phyloP scores from a whole-genome alignment of 306 rosid species.

The Carpinus fangiana region DNA sequence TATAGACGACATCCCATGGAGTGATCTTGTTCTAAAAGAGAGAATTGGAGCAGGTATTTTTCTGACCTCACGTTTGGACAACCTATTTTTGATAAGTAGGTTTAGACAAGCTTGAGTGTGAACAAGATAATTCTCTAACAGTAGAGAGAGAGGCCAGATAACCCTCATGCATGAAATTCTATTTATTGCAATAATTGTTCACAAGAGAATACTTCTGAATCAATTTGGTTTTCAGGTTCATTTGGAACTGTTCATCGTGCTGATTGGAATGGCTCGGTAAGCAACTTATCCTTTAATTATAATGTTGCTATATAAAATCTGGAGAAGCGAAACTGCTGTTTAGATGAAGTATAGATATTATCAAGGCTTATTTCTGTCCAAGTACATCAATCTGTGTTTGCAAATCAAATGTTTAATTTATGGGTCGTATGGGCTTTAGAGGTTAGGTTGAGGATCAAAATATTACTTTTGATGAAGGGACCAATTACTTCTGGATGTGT shows the following conservation, averaged over 20 bases:
- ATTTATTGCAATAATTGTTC: slow-evolving; percentile 17
- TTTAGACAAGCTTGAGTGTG: neutral
- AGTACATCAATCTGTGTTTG: slow-evolving; percentile 2
- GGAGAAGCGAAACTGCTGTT: neutral
- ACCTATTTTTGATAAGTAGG: neutral
- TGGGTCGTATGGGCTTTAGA: neutral
- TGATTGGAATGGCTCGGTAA: slow-evolving; percentile 99
- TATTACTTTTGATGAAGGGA: slow-evolving; percentile 2
- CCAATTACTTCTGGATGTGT: slow-evolving; percentile 7
- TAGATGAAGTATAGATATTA: neutral
- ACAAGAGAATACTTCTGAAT: slow-evolving; percentile 19
- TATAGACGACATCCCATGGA: slow-evolving; percentile 81
- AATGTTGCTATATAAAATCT: slow-evolving; percentile 16
- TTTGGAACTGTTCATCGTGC: slow-evolving; percentile 99
- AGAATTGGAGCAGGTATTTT: slow-evolving; percentile 88
- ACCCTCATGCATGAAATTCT: slow-evolving; percentile 29
- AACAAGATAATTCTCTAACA: slow-evolving; percentile 27
- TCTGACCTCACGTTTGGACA: neutral
- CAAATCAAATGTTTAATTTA: neutral
- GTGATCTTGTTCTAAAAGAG: slow-evolving; percentile 77
- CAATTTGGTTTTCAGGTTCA: slow-evolving; percentile 68
- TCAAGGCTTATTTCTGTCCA: neutral
- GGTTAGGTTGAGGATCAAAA: slow-evolving; percentile 9
- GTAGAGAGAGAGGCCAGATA: slow-evolving; percentile 6
- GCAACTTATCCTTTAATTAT: slow-evolving; percentile 23